These are phyloP conservation scores for Boletus sp. DNA, from an alignment of 768 basidiomycete species.

Conservation along the genomic window DNA sequence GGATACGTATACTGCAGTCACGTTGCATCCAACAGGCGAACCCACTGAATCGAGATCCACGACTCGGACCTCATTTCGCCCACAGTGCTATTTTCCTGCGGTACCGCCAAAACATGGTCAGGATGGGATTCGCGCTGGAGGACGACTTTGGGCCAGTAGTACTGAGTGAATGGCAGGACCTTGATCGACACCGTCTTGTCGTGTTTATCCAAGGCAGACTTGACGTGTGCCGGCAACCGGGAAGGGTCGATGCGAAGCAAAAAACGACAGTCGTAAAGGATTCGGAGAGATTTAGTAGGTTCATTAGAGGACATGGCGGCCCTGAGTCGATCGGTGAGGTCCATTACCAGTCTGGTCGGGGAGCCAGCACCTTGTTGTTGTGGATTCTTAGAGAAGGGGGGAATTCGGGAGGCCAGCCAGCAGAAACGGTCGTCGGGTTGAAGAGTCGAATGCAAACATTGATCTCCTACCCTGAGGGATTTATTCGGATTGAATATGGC, in stretches of 20 bases:
- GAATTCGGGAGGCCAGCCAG: constrained; percentile 66
- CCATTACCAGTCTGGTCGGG: constrained; percentile 33
- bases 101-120: constrained; percentile 25
- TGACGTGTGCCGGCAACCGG: constrained; percentile 41
- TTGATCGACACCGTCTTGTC: constrained; percentile 28
- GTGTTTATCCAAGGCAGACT: constrained; percentile 24
- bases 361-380: constrained; percentile 23
- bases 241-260: constrained; percentile 45
- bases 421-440: constrained; percentile 33
- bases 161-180: constrained; percentile 40
- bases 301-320: constrained; percentile 13
- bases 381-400: constrained; percentile 40
- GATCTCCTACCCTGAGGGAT: constrained; percentile 17
- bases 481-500: constrained; percentile 35
- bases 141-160: constrained; percentile 50
- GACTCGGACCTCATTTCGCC: constrained; percentile 18
- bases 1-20: background rate
- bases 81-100: constrained; percentile 5
- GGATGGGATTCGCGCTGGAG: constrained; percentile 18
- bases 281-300: constrained; percentile 23
- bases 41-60: constrained; percentile 47
- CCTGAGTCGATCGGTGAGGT: constrained; percentile 39
- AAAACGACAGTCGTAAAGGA: constrained; percentile 70
- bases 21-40: constrained; percentile 37
- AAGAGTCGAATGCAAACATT: constrained; percentile 14